Evolutionary conservation across 2,329 filamentous ascomycete species (phyloP).

Genomic region (Claviceps capensis): DNA sequence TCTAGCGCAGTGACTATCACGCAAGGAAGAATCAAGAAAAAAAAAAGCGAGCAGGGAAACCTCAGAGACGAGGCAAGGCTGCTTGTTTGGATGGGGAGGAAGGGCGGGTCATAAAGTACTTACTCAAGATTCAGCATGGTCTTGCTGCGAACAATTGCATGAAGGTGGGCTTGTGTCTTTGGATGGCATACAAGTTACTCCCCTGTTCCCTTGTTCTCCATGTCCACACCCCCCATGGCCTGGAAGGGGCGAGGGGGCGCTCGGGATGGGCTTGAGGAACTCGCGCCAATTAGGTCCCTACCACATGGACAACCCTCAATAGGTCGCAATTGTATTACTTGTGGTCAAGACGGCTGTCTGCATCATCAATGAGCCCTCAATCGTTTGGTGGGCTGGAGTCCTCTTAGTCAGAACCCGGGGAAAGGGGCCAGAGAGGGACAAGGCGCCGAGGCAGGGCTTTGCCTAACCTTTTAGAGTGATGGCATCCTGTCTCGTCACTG

Average conservation of each 20-base stretch:
- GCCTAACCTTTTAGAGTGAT: background rate
- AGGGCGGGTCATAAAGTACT: conserved; percentile 17
- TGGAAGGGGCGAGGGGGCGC: background rate
- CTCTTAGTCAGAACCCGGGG: background rate
- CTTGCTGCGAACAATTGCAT: background rate
- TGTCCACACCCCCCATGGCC: conserved; percentile 1
- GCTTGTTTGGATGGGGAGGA: conserved; percentile 8
- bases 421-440: background rate
- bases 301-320: background rate
- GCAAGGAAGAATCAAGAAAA: background rate
- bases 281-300: background rate
- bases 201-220: conserved; percentile 1
- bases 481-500: background rate
- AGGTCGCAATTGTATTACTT: background rate
- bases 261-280: background rate
- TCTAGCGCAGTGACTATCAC: background rate
- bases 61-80: background rate
- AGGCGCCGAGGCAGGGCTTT: background rate
- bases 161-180: conserved; percentile 2
- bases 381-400: background rate
- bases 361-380: conserved; percentile 3
- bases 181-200: background rate
- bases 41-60: background rate
- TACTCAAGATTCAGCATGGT: background rate
- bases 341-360: conserved; percentile 2